A percentile compares a stretch with the other conserved stretches of the same genome.
These are phyloP conservation scores for Hydnomerulius pinastri DNA, from an alignment of 768 basidiomycete genomes.

Conservation along the genomic window DNA sequence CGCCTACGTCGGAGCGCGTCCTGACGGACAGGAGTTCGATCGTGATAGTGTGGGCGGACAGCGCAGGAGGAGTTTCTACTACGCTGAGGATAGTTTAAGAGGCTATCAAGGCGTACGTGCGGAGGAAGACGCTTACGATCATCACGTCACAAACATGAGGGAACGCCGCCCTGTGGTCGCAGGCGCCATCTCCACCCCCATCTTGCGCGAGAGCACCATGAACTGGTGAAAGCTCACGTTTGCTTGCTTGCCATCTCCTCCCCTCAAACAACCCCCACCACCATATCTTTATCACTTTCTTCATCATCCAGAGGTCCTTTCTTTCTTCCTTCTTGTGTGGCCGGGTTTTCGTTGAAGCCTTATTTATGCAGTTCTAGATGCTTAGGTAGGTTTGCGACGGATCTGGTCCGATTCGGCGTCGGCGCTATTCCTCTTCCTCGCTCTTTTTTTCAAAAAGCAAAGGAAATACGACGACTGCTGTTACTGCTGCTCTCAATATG, in stretches of 20 bases:
- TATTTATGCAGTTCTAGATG: constrained; percentile 26
- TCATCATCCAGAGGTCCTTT: constrained; percentile 1
- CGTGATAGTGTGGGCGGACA: constrained; percentile 73
- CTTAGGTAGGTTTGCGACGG: constrained; percentile 20
- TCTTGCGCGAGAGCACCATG: constrained; percentile 80
- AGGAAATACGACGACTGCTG: constrained; percentile 9
- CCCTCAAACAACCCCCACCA: neutral
- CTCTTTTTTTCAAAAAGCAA: neutral
- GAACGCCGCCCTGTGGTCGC: constrained; percentile 62
- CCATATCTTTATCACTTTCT: neutral
- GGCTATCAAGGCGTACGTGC: constrained; percentile 47
- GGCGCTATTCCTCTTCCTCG: too few species aligned
- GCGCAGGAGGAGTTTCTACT: constrained; percentile 80
- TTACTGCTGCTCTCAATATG: constrained; percentile 10
- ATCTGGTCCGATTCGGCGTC: constrained; percentile 6
- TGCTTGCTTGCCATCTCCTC: constrained; percentile 3
- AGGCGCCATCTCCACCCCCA: constrained; percentile 71
- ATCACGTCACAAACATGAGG: constrained; percentile 41
- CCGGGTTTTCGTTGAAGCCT: constrained; percentile 24
- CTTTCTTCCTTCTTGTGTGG: constrained; percentile 13
- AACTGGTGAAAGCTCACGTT: constrained; percentile 61
- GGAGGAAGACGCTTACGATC: constrained; percentile 41
- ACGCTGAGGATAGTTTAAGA: constrained; percentile 79
- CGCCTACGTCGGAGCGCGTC: constrained; percentile 44
- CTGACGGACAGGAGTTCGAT: constrained; percentile 75